Evolutionary conservation across 306 rosid species (phyloP), one percentile per base, ranked within the genome.

Genomic region (Arachis stenosperma): DNA sequence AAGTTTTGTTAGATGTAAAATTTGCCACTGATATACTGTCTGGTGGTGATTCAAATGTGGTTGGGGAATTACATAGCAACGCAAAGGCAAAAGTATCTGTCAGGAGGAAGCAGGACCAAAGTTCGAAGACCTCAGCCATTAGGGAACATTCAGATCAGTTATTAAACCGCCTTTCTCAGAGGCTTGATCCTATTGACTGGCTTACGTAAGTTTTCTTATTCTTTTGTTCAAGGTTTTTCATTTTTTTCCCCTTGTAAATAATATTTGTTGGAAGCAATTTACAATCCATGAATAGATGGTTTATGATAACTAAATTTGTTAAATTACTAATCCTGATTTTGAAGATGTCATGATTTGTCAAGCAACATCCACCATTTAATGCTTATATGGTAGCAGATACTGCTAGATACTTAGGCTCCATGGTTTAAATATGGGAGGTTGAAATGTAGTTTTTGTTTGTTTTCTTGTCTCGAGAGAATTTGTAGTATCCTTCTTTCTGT

Each of bases 171-270:
- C 95, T 94, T 80, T 89, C 99, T 15, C 94, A 86, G 71, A 88
- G 86, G 75, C 80, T 94, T 82, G 99, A 94, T 83, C 99, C 99
- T 56, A 91, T 94, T 69, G 99, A 94, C 81, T 94, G 99, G 99
- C 97, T 91, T 57, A 94, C 99, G 99, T 94, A 79, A 89, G 96
- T 82, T 82, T 46, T 70, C 54, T 41, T 44, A 41, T 71, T 61
- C 69, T 60, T 81, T 44, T 3, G 3, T 53, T 62, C 37, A 44
- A 51, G 52, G 8, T 73, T 67, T 70, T 48, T 8, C 63, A 61
- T 65, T 65, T 10, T 10, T 60, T 72, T 54, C 37, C 46, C 43
- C 13, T 71, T 61, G 30, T 73, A 52, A 55, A 15, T 61, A 54
- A 47, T 27, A 58, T 6, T 9, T 37, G 9, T 61, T 14, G 33